Evolutionary conservation across 192 early-diverging fungal species (phyloP), one percentile per base, ranked within the genome.

Genomic region (Coemansia sp.): DNA sequence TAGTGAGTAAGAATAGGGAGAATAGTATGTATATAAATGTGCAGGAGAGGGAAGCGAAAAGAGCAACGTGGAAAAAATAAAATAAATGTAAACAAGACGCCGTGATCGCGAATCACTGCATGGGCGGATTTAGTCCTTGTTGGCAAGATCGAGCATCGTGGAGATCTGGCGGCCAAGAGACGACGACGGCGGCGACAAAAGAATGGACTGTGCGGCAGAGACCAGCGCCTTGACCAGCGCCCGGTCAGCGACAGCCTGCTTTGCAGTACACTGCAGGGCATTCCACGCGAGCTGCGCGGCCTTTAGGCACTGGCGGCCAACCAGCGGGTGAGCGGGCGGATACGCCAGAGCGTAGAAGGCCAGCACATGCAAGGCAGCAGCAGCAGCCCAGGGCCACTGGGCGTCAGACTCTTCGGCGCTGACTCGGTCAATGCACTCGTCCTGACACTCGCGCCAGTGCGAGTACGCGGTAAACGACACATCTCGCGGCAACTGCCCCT

Each of bases 401-500:
- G 36, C 59, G 2, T 54, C 20, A 19, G 53, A 17, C 32, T 32
- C 29, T 11, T 58, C 65, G 1, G 49, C 37, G 0, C 61, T n/a
- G 22, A 65, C 51, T 1, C 62, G 57, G 11, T 63, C 74, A 47
- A 73, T 41, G 10, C 71, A 82, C 41, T 76, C 79, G 65, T 82
- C 79, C 62, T 76, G 79, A 64, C 74, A 70, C 61, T 76, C 74
- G 17, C 65, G 74, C 79, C 79, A 82, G 29, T 77, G 71, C 53
- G 31, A 27, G 49, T 76, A 82, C 5, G 79, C 79, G 35, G 57
- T 40, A 62, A 82, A 82, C 24, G 74, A 77, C 49, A 82, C 15
- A 38, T 77, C 59, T 6, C 40, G 37, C 3, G 74, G 40, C 31
- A 12, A 27, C 49, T 59, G 25, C 5, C 3, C 29, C 8, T 27